These are phyloP conservation scores for Puccinia novopanici DNA, from an alignment of 1,284 basidiomycete species.

Conservation along the genomic window DNA sequence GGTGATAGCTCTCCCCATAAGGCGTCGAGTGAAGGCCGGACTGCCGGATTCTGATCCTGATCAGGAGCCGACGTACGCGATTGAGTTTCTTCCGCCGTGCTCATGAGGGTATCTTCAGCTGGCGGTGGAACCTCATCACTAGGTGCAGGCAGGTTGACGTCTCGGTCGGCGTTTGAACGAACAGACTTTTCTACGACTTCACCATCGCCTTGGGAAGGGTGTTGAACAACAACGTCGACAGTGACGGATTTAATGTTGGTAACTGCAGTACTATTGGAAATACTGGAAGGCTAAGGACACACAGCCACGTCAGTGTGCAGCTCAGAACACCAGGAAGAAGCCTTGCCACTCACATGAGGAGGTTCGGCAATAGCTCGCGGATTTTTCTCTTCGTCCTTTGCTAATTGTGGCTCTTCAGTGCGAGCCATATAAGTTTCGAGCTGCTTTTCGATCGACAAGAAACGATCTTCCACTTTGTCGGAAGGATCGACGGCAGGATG, in stretches of 20 bases:
- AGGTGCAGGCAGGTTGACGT: neutral
- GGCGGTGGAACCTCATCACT: too few species aligned
- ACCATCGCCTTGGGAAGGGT: neutral
- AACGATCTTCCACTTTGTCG: conserved; percentile 1
- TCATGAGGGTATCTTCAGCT: neutral
- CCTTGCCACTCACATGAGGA: neutral
- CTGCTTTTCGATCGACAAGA: conserved; percentile 14
- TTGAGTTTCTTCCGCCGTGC: neutral
- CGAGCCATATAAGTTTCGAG: conserved; percentile 6
- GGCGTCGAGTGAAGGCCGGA: neutral
- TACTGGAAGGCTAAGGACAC: neutral
- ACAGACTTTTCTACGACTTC: neutral
- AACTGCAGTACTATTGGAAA: neutral
- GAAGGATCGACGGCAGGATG: neutral
- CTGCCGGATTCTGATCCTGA: conserved; percentile 5
- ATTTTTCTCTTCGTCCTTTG: neutral
- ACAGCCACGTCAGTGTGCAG: neutral
- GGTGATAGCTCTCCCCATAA: conserved; percentile 28
- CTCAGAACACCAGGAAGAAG: neutral
- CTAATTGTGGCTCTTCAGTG: neutral
- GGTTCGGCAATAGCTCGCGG: neutral
- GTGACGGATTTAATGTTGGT: neutral
- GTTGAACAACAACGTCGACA: neutral
- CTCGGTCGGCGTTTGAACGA: neutral
- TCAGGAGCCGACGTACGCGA: neutral